These are phyloP conservation scores for Stereocaulon alpinum DNA, from an alignment of 495 filamentous ascomycete species.

Conservation along the genomic window DNA sequence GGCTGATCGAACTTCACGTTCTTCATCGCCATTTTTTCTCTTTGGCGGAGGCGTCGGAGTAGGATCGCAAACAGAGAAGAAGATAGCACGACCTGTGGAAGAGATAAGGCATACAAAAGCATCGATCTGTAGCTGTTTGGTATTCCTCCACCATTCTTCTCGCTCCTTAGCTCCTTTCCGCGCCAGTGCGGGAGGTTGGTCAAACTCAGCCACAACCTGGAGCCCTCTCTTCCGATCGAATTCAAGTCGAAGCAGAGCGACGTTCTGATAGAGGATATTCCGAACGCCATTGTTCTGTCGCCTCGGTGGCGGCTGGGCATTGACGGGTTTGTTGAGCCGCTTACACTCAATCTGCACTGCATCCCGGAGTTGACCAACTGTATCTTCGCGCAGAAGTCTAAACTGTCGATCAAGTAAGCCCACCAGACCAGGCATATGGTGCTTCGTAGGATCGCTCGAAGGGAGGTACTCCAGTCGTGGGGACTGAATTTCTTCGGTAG, in stretches of 20 bases:
- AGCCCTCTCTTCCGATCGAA: conserved; percentile 40
- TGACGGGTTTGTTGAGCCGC: conserved; percentile 17
- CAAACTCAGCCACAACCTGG: conserved; percentile 43
- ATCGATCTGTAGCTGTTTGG: conserved; percentile 45
- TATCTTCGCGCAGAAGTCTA: conserved; percentile 56
- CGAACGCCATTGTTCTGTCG: conserved; percentile 25
- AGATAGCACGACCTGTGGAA: conserved; percentile 36
- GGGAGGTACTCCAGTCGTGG: conserved; percentile 50
- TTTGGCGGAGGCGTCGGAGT: conserved; percentile 3
- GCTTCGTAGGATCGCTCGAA: conserved; percentile 36
- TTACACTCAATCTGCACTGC: conserved; percentile 36
- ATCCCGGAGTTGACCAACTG: conserved; percentile 51
- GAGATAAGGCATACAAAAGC: conserved; percentile 50
- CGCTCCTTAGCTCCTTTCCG: conserved; percentile 26
- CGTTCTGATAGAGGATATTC: conserved; percentile 26
- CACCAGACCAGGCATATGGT: conserved; percentile 47
- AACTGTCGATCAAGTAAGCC: conserved; percentile 63
- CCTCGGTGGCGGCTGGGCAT: conserved; percentile 7
- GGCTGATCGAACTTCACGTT: conserved; percentile 14
- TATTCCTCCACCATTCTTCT: conserved; percentile 50
- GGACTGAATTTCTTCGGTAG: conserved; percentile 47
- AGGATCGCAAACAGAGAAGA: conserved; percentile 41
- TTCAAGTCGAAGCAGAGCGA: conserved; percentile 11
- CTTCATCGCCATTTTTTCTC: conserved; percentile 8
- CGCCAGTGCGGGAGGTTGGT: conserved; percentile 38